Evolutionary conservation across 2,329 filamentous ascomycete species (phyloP), one percentile per base, ranked within the genome.

Genomic region (Kalaharituber pfeilii): DNA sequence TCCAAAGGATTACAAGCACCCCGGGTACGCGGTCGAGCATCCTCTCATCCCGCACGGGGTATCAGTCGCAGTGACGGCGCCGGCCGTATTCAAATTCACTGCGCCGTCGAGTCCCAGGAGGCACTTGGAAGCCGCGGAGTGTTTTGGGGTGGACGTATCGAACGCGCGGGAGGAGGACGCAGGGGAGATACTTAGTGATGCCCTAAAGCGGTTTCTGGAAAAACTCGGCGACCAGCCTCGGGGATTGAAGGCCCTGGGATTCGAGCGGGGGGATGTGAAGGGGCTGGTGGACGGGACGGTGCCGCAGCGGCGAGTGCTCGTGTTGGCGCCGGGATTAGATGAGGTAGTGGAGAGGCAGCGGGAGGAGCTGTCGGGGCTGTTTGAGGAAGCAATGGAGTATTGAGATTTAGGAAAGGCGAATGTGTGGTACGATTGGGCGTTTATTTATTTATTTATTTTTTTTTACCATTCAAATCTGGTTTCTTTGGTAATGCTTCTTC

Each of bases 41-140:
- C 79, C 84, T 8, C 83, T 98, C 63, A 96, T 98, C 65, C 91
- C 91, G 0, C 91, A 98, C 67, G 91, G 91, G 56, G 91, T 98
- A 24, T 89, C 84, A 1, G 91, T 98, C 1, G 91, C 88, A 2
- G 89, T 96, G 5, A 89, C 86, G 0, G 86, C 89, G 0, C 89
- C 91, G 0, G 84, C 89, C 0, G 89, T 96, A 1, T 98, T 96
- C 76, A 80, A 79, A 27, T 96, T 96, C 70, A 98, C 89, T 0
- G 89, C 76, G 0, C 76, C 89, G 1, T 91, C 85, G 1, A 96
- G 96, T 66, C 91, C 91, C 0, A 86, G 94, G 52, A 80, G 91
- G 8, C 91, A 98, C 71, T 71, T 98, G 30, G 79, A 81, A 3
- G 91, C 89, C 0, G 89, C 91, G 0, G 87, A 94, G 67, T 80